Percentiles rank a stretch among this genome's conserved stretches.
Conservation (phyloP, 768 basidiomycete species). For the Tulasnella sp. region DNA sequence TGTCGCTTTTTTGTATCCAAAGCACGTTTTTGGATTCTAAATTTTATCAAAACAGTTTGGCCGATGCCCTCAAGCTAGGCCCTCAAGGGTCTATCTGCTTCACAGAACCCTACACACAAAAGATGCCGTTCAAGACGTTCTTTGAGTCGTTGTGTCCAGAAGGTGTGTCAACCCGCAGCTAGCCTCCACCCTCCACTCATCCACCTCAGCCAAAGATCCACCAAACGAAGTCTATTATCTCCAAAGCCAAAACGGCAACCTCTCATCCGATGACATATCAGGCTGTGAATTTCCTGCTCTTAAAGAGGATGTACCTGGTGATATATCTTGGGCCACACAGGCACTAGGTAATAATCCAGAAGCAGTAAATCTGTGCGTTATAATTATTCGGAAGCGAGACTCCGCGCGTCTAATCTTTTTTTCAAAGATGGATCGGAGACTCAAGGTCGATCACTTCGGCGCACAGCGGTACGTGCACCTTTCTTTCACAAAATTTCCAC, state of each 20-base stretch:
- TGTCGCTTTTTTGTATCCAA: too few relatives aligned
- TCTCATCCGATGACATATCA: constrained; percentile 36
- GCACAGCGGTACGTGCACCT: constrained; percentile 52
- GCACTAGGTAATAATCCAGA: constrained; percentile 73
- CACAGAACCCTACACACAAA: constrained; percentile 54
- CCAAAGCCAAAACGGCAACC: constrained; percentile 86
- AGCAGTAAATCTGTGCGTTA: constrained; percentile 75
- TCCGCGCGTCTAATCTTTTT: background rate
- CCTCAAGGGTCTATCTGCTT: constrained; percentile 50
- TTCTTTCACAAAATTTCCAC: background rate
- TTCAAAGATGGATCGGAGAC: constrained; percentile 44
- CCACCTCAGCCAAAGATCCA: constrained; percentile 17
- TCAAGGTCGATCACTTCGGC: constrained; percentile 64
- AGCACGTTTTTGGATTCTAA: too few relatives aligned
- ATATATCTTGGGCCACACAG: constrained; percentile 62
- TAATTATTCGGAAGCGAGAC: background rate
- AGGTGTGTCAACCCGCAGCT: background rate
- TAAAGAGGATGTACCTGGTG: constrained; percentile 49
- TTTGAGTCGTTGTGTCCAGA: constrained; percentile 23
- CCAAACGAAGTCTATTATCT: constrained; percentile 48
- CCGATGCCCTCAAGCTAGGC: constrained; percentile 54
- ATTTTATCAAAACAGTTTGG: constrained; percentile 45
- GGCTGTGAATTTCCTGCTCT: constrained; percentile 46
- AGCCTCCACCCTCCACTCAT: background rate
- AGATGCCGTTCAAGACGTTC: constrained; percentile 51